Evolutionary conservation across 2,329 filamentous ascomycete genomes (phyloP).

Genomic region (Elsinoe fawcettii): DNA sequence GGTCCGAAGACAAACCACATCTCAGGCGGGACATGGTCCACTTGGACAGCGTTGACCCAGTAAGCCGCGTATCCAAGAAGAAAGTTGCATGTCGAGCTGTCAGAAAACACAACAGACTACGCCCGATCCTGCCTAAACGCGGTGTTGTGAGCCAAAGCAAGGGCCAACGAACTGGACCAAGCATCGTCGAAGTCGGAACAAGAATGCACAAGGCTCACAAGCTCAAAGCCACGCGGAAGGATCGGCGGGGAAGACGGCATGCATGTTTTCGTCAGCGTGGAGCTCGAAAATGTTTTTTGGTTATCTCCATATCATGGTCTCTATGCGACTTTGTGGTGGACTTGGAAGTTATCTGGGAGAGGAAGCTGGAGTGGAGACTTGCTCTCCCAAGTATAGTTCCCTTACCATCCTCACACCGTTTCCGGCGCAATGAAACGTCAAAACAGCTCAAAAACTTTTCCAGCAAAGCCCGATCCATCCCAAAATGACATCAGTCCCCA

Average conservation of each 20-base stretch:
- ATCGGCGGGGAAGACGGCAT: constrained; percentile 2
- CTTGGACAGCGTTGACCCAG: too few species aligned
- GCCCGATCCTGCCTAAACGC: constrained; percentile 4
- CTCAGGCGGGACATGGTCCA: background rate
- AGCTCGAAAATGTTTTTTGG: background rate
- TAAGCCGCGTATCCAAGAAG: background rate
- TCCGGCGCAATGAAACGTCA: background rate
- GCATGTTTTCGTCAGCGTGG: background rate
- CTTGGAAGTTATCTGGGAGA: too few species aligned
- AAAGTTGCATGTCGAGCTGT: background rate
- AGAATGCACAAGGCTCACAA: background rate
- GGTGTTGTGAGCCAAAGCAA: background rate
- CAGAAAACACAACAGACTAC: background rate
- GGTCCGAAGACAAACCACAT: background rate
- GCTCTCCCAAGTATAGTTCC: background rate
- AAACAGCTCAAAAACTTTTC: background rate
- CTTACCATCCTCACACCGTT: background rate
- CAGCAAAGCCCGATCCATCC: background rate
- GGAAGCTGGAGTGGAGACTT: too few species aligned
- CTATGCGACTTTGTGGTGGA: too few species aligned
- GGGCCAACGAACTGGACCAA: background rate
- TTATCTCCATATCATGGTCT: background rate
- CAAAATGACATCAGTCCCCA: constrained; percentile 3
- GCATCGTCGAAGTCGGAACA: background rate
- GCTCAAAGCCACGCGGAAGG: background rate